Conservation (phyloP, 352 stramenopile species). For the Blastocystis sp. region DNA sequence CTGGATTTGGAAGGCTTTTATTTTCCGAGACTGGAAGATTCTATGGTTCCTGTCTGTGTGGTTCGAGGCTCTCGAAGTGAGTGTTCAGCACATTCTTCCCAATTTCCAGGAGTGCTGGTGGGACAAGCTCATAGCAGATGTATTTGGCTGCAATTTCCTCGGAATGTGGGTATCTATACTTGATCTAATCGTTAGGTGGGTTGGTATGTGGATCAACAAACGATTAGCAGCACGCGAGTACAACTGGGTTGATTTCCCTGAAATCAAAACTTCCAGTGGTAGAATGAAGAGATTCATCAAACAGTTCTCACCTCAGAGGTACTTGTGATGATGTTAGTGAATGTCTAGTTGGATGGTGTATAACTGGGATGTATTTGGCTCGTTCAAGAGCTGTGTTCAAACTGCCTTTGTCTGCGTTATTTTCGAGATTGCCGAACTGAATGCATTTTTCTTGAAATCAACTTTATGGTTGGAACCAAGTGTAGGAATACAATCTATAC, state of each 20-base stretch:
- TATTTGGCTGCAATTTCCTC: constrained; percentile 81
- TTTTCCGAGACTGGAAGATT: constrained; percentile 84
- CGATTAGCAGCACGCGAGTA: constrained; percentile 79
- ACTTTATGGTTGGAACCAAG: constrained; percentile 59
- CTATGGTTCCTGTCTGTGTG: constrained; percentile 80
- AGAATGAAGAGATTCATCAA: constrained; percentile 75
- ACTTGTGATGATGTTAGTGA: background rate
- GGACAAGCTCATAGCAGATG: constrained; percentile 82
- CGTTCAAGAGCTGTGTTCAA: constrained; percentile 77
- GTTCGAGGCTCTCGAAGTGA: constrained; percentile 81
- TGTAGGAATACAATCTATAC: background rate
- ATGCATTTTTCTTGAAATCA: constrained; percentile 80
- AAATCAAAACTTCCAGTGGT: constrained; percentile 74
- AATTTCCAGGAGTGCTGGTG: constrained; percentile 89
- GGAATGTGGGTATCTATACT: constrained; percentile 69
- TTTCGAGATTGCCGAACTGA: constrained; percentile 79
- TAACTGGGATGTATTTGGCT: constrained; percentile 82
- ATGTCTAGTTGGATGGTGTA: constrained; percentile 76
- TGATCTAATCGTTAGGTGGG: constrained; percentile 1
- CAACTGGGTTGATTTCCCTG: constrained; percentile 78
- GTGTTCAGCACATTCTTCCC: constrained; percentile 78
- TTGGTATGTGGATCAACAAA: constrained; percentile 66
- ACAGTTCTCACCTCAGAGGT: constrained; percentile 74
- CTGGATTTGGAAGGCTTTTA: constrained; percentile 78
- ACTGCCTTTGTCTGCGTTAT: constrained; percentile 74